A percentile compares a stretch with the other conserved stretches of the same genome.
These are phyloP conservation scores for Kentomonas sorsogonicus DNA, from an alignment of 208 protist genomes.

Conservation along the genomic window DNA sequence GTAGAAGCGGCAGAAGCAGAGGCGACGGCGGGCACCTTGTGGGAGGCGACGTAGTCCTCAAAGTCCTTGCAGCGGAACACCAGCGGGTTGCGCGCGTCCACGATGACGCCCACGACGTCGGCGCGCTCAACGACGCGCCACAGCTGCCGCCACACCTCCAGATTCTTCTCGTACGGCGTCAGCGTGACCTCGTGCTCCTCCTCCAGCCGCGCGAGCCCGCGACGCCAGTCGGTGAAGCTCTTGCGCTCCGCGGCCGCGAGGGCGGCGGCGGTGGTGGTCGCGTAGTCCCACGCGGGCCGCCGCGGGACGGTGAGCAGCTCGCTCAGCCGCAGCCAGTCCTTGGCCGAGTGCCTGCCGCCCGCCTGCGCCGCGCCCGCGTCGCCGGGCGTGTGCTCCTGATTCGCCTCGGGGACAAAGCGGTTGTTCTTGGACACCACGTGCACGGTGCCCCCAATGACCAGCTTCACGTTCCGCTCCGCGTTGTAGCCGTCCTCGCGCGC, in stretches of 20 bases:
- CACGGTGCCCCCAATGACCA: slow-evolving; percentile 77
- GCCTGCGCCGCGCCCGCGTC: neutral
- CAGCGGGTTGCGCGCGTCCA: slow-evolving; percentile 97
- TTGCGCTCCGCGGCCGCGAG: slow-evolving; percentile 67
- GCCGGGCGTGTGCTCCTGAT: slow-evolving; percentile 16
- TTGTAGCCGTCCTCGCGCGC: slow-evolving; percentile 81
- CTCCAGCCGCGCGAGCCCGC: slow-evolving; percentile 84
- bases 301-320: slow-evolving; percentile 79
- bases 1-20: neutral
- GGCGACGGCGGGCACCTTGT: slow-evolving; percentile 45
- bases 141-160: slow-evolving; percentile 99
- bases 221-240: slow-evolving; percentile 90
- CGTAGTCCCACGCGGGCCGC: slow-evolving; percentile 76
- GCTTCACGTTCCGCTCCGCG: slow-evolving; percentile 68
- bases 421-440: slow-evolving; percentile 73
- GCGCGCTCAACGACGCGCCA: slow-evolving; percentile 97
- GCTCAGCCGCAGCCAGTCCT: slow-evolving; percentile 75
- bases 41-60: slow-evolving; percentile 82
- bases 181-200: slow-evolving; percentile 91
- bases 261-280: slow-evolving; percentile 52
- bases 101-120: slow-evolving; percentile 92
- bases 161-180: slow-evolving; percentile 98
- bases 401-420: slow-evolving; percentile 40
- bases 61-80: slow-evolving; percentile 91
- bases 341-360: neutral